Evolutionary conservation across 495 filamentous ascomycete species (phyloP).

Genomic region (Extremus antarcticus): DNA sequence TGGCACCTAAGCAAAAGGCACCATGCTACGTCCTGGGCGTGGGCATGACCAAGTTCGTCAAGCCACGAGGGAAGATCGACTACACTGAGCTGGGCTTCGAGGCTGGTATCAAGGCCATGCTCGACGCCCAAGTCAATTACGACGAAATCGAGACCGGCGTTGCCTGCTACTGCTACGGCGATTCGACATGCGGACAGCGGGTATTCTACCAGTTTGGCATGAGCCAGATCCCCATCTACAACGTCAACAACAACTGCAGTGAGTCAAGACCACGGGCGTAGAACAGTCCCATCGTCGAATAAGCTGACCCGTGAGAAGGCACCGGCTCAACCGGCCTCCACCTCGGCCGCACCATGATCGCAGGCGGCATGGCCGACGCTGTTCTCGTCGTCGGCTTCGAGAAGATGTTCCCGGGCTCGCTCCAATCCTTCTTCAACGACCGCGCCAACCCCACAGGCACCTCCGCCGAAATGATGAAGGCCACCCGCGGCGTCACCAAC

Average conservation of each 20-base stretch:
- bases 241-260: slow-evolving; percentile 95
- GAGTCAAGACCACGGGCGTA: background rate
- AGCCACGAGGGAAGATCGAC: slow-evolving; percentile 84
- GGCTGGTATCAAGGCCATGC: slow-evolving; percentile 88
- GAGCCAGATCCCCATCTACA: slow-evolving; percentile 70
- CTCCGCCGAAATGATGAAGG: slow-evolving; percentile 64
- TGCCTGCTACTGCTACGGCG: slow-evolving; percentile 94
- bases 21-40: slow-evolving; percentile 87
- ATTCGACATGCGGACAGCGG: slow-evolving; percentile 88
- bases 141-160: slow-evolving; percentile 92
- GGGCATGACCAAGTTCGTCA: slow-evolving; percentile 98
- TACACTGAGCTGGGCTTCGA: slow-evolving; percentile 88
- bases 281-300: background rate
- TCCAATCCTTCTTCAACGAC: slow-evolving; percentile 72
- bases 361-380: slow-evolving; percentile 70
- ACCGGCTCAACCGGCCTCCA: slow-evolving; percentile 81
- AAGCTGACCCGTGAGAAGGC: slow-evolving; percentile 18
- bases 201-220: slow-evolving; percentile 99
- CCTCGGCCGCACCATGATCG: slow-evolving; percentile 73
- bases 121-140: slow-evolving; percentile 91
- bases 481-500: slow-evolving; percentile 65
- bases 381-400: slow-evolving; percentile 90
- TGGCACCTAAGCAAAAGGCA: slow-evolving; percentile 17
- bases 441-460: slow-evolving; percentile 64
- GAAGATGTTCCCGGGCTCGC: slow-evolving; percentile 89